Base-by-base conservation (phyloP, 805 yeast species). In the Clavispora asparagi region DNA sequence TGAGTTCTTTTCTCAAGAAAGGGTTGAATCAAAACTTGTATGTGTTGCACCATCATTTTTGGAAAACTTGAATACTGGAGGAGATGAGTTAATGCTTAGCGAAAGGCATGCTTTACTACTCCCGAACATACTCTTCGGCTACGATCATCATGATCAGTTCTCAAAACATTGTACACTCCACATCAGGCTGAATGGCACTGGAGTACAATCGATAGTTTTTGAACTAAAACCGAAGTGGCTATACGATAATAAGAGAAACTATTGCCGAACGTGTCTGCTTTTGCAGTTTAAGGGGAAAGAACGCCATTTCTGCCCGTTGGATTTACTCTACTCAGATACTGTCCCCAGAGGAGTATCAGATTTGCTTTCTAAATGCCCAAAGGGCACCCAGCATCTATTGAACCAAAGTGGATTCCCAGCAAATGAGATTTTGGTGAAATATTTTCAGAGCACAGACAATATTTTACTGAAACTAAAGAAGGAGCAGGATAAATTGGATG, bases 21-120 rank as follows among this genome's bases (percentile, higher is more conserved):
- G 64, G 40, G 59, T 67, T 17, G 67, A 64, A 48, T 56, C 64
- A 50, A 62, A 69, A 48, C 50, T 68, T 44, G 64, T 63, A 13
- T 63, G 57, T 4, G 47, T 70, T 14, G 59, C 68, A 6, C 50
- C 53, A 7, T 65, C 58, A 3, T 72, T 72, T 45, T 59, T 64
- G 6, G 50, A 57, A 43, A 49, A 51, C 6, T 54, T 71, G 29
- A 61, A 65, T 37, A 57, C 55, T 19, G 45, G 51, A 6, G 69
- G 64, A 32, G 55, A 51, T 40, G 53, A 42, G 43, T 50, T 72
- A 36, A 68, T 64, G 70, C 41, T 58, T 2, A 62, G 65, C 23
- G 81, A 76, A 50, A 60, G 69, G 1, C 68, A 62, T 50, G 81
- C 78, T 2, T 55, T 76, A 9, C 50, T 76, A 17, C 60, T 74